phyloP scores from a whole-genome alignment of 208 protist genomes.

The Leishmania arabica region DNA sequence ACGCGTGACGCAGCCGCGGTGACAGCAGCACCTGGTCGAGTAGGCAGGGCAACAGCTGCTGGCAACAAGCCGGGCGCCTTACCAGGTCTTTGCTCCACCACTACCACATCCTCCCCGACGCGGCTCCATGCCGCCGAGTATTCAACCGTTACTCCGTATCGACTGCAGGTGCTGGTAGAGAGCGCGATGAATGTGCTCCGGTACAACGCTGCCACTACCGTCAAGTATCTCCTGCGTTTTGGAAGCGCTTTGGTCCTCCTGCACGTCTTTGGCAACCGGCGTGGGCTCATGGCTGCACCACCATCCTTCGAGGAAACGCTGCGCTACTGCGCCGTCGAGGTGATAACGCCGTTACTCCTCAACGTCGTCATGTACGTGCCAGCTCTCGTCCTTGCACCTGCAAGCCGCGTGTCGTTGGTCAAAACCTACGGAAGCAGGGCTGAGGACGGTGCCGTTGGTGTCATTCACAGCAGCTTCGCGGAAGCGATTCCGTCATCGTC shows the following conservation, averaged over 20 bases:
- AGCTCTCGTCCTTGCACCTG: constrained; percentile 1
- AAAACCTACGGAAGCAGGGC: not conserved
- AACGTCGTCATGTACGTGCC: constrained; percentile 6
- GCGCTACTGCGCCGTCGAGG: constrained; percentile 2
- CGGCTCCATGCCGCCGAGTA: not conserved
- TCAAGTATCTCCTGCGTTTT: constrained; percentile 51
- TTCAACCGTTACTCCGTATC: not conserved
- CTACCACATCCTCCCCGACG: not conserved
- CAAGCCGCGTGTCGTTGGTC: no score
- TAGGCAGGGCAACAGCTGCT: not conserved
- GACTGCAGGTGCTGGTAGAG: not conserved
- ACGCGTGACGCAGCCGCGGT: not conserved
- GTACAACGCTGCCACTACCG: constrained; percentile 21
- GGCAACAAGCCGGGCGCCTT: not conserved
- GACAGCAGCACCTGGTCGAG: not conserved
- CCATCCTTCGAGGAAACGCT: constrained; percentile 11
- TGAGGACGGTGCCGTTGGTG: not conserved
- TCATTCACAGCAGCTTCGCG: not conserved
- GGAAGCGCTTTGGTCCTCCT: constrained; percentile 32
- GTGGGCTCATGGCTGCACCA: constrained; percentile 27
- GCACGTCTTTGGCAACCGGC: constrained; percentile 21
- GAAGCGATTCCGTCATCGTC: not conserved
- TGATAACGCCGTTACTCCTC: constrained; percentile 11
- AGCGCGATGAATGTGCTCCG: not conserved
- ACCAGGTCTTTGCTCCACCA: not conserved